Conservation (phyloP, 2,329 filamentous ascomycete genomes). For the Thelonectria blattea region DNA sequence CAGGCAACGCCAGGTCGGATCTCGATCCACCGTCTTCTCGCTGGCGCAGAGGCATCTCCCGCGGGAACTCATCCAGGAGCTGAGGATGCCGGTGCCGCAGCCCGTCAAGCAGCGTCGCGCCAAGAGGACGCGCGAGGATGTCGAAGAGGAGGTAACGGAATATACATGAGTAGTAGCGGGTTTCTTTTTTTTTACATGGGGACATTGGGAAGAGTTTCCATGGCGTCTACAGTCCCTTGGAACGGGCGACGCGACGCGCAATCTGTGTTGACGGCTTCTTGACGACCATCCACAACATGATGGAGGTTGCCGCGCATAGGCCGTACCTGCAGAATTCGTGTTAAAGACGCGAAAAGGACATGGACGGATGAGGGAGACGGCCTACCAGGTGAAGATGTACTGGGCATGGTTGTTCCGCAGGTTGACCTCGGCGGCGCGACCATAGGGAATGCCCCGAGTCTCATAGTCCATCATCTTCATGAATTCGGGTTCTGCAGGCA, state of each 20-base stretch:
- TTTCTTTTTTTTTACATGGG: conserved; percentile 14
- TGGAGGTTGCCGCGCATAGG: conserved; percentile 79
- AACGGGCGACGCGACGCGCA: conserved; percentile 65
- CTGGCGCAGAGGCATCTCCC: conserved; percentile 85
- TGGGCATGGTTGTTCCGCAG: conserved; percentile 95
- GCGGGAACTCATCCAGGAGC: conserved; percentile 80
- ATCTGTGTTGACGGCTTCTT: conserved; percentile 82
- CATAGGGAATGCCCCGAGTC: conserved; percentile 85
- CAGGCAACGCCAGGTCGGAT: conserved; percentile 79
- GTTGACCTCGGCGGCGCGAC: conserved; percentile 86
- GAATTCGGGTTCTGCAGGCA: conserved; percentile 72
- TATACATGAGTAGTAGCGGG: conserved; percentile 36
- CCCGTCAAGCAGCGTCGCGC: conserved; percentile 55
- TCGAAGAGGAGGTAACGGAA: conserved; percentile 46
- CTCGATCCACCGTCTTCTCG: conserved; percentile 77
- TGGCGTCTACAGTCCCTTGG: conserved; percentile 36
- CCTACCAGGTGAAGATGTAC: conserved; percentile 98
- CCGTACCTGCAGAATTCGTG: conserved; percentile 70
- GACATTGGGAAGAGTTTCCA: conserved; percentile 20
- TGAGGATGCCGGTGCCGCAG: conserved; percentile 71
- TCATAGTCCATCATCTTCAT: conserved; percentile 77
- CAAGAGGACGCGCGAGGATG: conserved; percentile 40
- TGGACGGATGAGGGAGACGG: background rate
- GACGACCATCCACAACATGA: conserved; percentile 97
- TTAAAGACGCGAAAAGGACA: conserved; percentile 6